phyloP scores from a whole-genome alignment of 345 rosid species.

The Eutrema japonicum region DNA sequence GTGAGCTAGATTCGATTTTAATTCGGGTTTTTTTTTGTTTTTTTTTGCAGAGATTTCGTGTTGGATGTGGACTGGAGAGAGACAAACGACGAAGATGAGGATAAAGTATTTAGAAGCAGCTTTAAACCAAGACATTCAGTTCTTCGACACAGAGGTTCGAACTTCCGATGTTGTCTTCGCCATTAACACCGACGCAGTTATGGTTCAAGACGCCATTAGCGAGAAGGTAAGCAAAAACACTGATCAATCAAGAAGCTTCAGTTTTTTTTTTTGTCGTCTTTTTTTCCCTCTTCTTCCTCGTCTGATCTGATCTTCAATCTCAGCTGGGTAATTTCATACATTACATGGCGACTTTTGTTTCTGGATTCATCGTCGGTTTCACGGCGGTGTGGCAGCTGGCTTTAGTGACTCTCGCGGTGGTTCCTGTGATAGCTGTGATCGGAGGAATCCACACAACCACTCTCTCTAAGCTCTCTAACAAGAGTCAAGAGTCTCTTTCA shows the following conservation, averaged over 20 bases:
- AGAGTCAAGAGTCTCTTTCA: slow-evolving; percentile 85
- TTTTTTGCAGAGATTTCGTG: slow-evolving; percentile 80
- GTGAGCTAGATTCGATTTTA: slow-evolving; percentile 10
- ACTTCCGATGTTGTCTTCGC: slow-evolving; percentile 93
- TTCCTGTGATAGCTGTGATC: slow-evolving; percentile 93
- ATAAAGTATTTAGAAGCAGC: slow-evolving; percentile 96
- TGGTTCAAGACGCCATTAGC: slow-evolving; percentile 98
- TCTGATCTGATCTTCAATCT: slow-evolving; percentile 31
- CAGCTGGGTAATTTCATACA: slow-evolving; percentile 98
- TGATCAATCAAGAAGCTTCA: neutral
- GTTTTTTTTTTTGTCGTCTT: neutral
- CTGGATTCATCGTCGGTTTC: slow-evolving; percentile 96
- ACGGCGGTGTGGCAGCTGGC: slow-evolving; percentile 99
- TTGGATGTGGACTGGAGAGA: slow-evolving; percentile 99
- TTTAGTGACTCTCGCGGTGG: slow-evolving; percentile 92
- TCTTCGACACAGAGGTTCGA: slow-evolving; percentile 89
- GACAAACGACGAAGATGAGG: slow-evolving; percentile 97
- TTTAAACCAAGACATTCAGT: slow-evolving; percentile 89
- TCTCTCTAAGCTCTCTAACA: slow-evolving; percentile 73
- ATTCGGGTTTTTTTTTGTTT: slow-evolving; percentile 12
- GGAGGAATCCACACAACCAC: slow-evolving; percentile 84
- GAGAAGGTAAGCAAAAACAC: slow-evolving; percentile 74
- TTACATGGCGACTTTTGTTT: slow-evolving; percentile 89
- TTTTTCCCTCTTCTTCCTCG: neutral
- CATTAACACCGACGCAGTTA: slow-evolving; percentile 89